phyloP scores from a whole-genome alignment of 805 yeast genomes.

The Babjeviella inositovora region DNA sequence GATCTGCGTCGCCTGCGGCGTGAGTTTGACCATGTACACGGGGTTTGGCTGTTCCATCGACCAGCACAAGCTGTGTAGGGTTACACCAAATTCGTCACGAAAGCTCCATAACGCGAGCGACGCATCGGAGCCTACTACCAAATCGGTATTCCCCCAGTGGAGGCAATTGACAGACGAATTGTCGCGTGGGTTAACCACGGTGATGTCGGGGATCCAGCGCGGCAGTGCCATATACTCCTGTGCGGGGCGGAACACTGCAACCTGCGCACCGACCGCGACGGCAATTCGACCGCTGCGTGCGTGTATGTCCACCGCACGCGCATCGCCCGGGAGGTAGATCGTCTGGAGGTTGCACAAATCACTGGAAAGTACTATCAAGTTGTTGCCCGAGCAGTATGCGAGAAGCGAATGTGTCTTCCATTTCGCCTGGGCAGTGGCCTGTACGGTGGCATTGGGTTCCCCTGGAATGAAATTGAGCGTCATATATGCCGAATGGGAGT shows the following conservation, averaged over 20 bases:
- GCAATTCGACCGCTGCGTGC: slow-evolving; percentile 45
- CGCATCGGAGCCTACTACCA: slow-evolving; percentile 39
- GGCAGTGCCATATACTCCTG: slow-evolving; percentile 16
- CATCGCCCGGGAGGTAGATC: slow-evolving; percentile 51
- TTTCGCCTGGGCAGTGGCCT: slow-evolving; percentile 36
- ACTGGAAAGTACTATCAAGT: slow-evolving; percentile 49
- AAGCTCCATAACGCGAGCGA: slow-evolving; percentile 37
- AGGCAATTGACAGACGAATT: slow-evolving; percentile 20
- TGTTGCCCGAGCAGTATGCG: slow-evolving; percentile 80
- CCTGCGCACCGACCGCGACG: slow-evolving; percentile 23
- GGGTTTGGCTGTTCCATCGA: slow-evolving; percentile 40
- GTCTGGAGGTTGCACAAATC: slow-evolving; percentile 53
- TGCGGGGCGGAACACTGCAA: slow-evolving; percentile 39
- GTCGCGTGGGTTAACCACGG: slow-evolving; percentile 10
- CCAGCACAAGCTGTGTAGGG: slow-evolving; percentile 21
- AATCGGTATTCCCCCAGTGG: slow-evolving; percentile 44
- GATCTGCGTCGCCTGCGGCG: slow-evolving; percentile 54
- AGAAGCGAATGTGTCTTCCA: slow-evolving; percentile 57
- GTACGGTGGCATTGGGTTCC: slow-evolving; percentile 46
- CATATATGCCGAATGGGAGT: slow-evolving; percentile 28
- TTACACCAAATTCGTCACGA: slow-evolving; percentile 23
- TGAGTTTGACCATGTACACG: slow-evolving; percentile 35
- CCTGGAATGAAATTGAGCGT: slow-evolving; percentile 71
- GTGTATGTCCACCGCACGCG: slow-evolving; percentile 51
- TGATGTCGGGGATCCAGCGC: slow-evolving; percentile 24